Conservation (phyloP, 495 filamentous ascomycete species). For the Hamigera avellanea region DNA sequence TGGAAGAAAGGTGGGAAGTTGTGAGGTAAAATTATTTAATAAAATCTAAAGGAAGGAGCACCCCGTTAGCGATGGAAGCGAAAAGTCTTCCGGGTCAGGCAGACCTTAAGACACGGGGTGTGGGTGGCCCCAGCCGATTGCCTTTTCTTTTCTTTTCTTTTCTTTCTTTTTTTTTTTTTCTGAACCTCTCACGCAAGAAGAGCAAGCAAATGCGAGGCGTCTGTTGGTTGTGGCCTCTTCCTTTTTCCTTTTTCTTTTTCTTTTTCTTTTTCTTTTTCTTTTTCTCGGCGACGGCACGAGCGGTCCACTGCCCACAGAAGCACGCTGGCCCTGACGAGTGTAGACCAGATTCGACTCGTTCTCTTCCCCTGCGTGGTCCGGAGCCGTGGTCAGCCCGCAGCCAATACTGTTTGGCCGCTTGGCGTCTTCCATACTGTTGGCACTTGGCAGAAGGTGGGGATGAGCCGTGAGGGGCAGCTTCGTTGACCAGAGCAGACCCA, state of each 20-base stretch:
- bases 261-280: constrained; percentile 6
- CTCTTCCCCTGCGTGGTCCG: too few species aligned
- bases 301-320: too few species aligned
- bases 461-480: too few species aligned
- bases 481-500: too few species aligned
- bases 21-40: constrained; percentile 38
- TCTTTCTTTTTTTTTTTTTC: constrained; percentile 4
- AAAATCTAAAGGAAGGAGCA: constrained; percentile 17
- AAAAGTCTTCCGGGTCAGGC: constrained; percentile 1
- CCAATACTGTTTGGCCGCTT: too few species aligned
- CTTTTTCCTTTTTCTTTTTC: constrained; percentile 7
- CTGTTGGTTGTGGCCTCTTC: background rate
- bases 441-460: too few species aligned
- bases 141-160: constrained; percentile 1
- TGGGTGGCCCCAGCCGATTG: constrained; percentile 10
- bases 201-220: too few species aligned
- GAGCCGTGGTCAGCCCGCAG: too few species aligned
- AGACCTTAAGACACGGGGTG: background rate
- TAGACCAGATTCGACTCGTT: too few species aligned
- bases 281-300: background rate
- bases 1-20: constrained; percentile 20
- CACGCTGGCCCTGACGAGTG: too few species aligned
- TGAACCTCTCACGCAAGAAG: too few species aligned
- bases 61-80: background rate
- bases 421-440: background rate